Evolutionary conservation across 768 basidiomycete genomes (phyloP).

Genomic region (Suillus spraguei): DNA sequence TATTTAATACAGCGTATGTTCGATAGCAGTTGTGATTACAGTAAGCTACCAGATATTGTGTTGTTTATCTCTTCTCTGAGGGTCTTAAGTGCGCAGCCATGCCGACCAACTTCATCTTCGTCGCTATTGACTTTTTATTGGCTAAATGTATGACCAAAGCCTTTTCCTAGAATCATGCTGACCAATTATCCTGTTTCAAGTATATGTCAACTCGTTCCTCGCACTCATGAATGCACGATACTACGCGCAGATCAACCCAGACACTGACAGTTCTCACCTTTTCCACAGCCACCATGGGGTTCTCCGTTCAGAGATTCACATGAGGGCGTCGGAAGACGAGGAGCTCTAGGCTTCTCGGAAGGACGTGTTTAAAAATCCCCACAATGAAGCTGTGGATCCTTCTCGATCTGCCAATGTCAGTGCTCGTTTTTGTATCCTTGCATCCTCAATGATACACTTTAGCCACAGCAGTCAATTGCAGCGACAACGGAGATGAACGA

Average conservation of each 20-base stretch:
- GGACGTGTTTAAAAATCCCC: too few species aligned
- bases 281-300: not conserved
- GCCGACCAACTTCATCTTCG: conserved; percentile 8
- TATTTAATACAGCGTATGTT: too few species aligned
- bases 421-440: too few species aligned
- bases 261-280: not conserved
- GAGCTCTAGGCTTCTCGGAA: not conserved
- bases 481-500: not conserved
- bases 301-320: not conserved
- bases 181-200: not conserved
- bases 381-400: too few species aligned
- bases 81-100: conserved; percentile 5
- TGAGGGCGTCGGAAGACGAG: not conserved
- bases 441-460: too few species aligned
- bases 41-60: too few species aligned
- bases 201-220: conserved; percentile 1
- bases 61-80: not conserved
- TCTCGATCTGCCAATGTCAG: too few species aligned
- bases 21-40: too few species aligned
- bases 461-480: not conserved
- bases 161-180: not conserved
- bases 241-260: not conserved
- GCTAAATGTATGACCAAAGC: conserved; percentile 1
- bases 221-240: conserved; percentile 4
- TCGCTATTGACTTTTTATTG: not conserved